Conservation (phyloP, 305 asterid genomes). For the Fraxinus platypoda region DNA sequence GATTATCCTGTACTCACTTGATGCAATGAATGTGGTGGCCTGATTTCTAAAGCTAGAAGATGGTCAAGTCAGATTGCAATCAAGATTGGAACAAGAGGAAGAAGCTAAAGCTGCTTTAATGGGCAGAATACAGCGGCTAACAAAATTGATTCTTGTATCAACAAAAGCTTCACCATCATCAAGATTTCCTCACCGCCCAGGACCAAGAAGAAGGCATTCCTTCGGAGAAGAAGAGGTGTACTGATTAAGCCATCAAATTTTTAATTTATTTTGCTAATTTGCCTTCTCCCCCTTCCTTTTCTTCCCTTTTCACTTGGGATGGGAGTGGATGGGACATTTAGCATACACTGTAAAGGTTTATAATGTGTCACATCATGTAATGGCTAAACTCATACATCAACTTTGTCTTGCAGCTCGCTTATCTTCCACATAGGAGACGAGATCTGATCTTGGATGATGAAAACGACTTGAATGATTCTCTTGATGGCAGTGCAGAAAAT, state of each 20-base stretch:
- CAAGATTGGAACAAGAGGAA: slow-evolving; percentile 98
- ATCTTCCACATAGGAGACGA: slow-evolving; percentile 97
- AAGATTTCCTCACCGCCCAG: slow-evolving; percentile 68
- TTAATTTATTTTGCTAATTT: background rate
- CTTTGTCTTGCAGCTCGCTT: slow-evolving; percentile 69
- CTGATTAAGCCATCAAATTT: background rate
- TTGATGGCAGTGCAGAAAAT: slow-evolving; percentile 63
- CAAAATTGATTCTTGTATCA: slow-evolving; percentile 93
- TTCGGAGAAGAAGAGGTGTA: slow-evolving; percentile 99
- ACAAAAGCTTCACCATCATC: slow-evolving; percentile 80
- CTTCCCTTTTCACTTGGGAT: slow-evolving; percentile 14
- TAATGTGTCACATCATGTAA: background rate
- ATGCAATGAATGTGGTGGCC: slow-evolving; percentile 27
- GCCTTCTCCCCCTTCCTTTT: background rate
- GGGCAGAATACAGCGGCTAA: slow-evolving; percentile 94
- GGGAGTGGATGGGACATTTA: slow-evolving; percentile 19
- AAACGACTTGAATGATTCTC: slow-evolving; percentile 60
- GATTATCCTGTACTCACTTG: slow-evolving; percentile 28
- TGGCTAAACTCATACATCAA: slow-evolving; percentile 8
- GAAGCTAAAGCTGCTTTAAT: slow-evolving; percentile 97
- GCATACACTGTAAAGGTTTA: background rate
- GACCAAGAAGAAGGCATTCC: slow-evolving; percentile 90
- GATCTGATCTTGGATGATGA: slow-evolving; percentile 88
- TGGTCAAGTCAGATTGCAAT: slow-evolving; percentile 95
- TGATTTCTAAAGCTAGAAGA: slow-evolving; percentile 84